A percentile compares a stretch with the other conserved stretches of the same genome.
Conservation (phyloP, 2,329 filamentous ascomycete genomes). For the Botrytis elliptica region DNA sequence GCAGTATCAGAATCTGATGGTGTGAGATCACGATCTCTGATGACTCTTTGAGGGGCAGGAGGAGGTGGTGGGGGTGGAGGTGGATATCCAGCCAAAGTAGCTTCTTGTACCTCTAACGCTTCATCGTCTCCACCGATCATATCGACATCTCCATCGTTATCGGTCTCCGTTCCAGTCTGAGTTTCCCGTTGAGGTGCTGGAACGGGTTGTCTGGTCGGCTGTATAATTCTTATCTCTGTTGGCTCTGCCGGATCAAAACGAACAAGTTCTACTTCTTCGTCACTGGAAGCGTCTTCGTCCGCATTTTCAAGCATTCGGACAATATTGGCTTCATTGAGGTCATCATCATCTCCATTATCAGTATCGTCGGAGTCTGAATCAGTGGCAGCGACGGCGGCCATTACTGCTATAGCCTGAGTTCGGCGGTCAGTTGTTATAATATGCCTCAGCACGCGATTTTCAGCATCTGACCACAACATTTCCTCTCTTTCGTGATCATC, state of each 20-base stretch:
- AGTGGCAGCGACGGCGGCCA: conserved; percentile 27
- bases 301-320: conserved; percentile 37
- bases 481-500: conserved; percentile 70
- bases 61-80: conserved; percentile 52
- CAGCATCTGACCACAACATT: conserved; percentile 20
- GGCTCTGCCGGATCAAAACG: background rate
- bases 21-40: conserved; percentile 60
- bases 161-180: conserved; percentile 39
- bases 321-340: conserved; percentile 55
- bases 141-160: conserved; percentile 46
- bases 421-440: conserved; percentile 29
- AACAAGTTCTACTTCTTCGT: conserved; percentile 27
- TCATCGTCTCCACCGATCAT: conserved; percentile 49
- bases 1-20: conserved; percentile 72
- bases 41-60: conserved; percentile 44
- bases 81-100: conserved; percentile 73
- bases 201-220: background rate
- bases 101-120: conserved; percentile 72
- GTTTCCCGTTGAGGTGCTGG: conserved; percentile 34
- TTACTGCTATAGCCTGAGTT: conserved; percentile 26
- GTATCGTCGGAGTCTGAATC: conserved; percentile 25
- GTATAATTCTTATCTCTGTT: conserved; percentile 30
- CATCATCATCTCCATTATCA: conserved; percentile 31
- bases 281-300: conserved; percentile 30
- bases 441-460: conserved; percentile 30